A percentile compares a stretch with the other conserved stretches of the same genome.
Evolutionary conservation across 495 filamentous ascomycete species (phyloP).

Genomic region (Elasticomyces elasticus): DNA sequence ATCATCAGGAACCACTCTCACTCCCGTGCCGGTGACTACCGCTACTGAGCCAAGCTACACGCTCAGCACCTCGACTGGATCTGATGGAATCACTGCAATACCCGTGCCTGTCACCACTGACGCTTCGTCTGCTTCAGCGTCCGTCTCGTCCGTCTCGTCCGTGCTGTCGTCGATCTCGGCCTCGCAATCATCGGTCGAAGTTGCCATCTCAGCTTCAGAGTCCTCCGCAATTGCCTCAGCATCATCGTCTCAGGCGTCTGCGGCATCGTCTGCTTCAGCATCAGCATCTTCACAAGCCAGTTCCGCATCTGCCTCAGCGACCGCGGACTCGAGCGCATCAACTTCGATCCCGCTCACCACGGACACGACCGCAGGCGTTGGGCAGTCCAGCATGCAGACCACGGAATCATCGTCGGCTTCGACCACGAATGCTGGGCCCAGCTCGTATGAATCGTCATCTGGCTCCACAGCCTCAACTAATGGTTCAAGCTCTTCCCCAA

Average conservation of each 20-base stretch:
- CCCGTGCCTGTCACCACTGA: constrained; percentile 3
- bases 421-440: neutral
- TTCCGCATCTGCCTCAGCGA: neutral
- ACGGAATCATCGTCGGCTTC: neutral
- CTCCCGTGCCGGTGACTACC: constrained; percentile 2
- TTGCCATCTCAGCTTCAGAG: constrained; percentile 4
- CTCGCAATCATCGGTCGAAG: constrained; percentile 2
- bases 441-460: neutral
- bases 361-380: neutral
- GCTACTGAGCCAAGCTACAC: neutral
- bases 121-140: constrained; percentile 2
- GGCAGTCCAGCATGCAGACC: neutral
- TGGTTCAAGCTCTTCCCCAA: neutral
- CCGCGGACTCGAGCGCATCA: constrained; percentile 1
- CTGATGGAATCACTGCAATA: neutral
- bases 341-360: constrained; percentile 7
- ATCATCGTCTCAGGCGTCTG: constrained; percentile 1
- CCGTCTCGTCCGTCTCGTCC: neutral
- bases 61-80: constrained; percentile 8
- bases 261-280: neutral
- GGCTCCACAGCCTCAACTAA: neutral
- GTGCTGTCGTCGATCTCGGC: neutral
- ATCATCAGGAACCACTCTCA: neutral
- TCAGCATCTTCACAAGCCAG: neutral
- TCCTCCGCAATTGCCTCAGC: neutral